A percentile compares a stretch with the other conserved stretches of the same genome.
Evolutionary conservation across 495 filamentous ascomycete species (phyloP).

Genomic region (Ramalina peruviana): DNA sequence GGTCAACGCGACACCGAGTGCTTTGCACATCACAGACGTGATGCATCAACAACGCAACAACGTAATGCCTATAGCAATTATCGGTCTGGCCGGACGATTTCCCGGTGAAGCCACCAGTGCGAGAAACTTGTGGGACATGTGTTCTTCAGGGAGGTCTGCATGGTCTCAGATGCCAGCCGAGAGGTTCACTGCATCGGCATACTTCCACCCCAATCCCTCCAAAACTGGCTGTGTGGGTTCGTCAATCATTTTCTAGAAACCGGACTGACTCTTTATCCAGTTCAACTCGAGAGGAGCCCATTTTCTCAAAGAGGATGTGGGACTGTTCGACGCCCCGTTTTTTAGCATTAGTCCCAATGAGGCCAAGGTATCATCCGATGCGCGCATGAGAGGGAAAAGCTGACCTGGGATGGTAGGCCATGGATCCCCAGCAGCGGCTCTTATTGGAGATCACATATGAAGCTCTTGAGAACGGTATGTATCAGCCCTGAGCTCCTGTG

Average conservation of each 20-base stretch:
- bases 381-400: neutral
- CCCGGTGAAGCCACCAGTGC: slow-evolving; percentile 37
- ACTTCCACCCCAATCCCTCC: slow-evolving; percentile 33
- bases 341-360: slow-evolving; percentile 42
- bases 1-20: too few relatives aligned
- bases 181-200: slow-evolving; percentile 35
- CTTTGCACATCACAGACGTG: too few relatives aligned
- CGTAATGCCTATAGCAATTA: slow-evolving; percentile 37
- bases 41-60: too few relatives aligned
- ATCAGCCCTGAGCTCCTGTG: neutral
- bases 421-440: slow-evolving; percentile 44
- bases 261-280: neutral
- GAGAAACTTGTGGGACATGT: slow-evolving; percentile 43
- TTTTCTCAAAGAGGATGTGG: slow-evolving; percentile 29
- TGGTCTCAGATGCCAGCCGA: slow-evolving; percentile 33
- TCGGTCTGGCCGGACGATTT: slow-evolving; percentile 46
- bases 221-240: neutral
- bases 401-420: slow-evolving; percentile 16
- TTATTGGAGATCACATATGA: slow-evolving; percentile 42
- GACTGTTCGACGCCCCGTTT: slow-evolving; percentile 32
- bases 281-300: slow-evolving; percentile 22
- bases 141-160: slow-evolving; percentile 26
- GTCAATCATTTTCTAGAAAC: neutral
- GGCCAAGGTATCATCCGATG: slow-evolving; percentile 21
- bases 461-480: slow-evolving; percentile 33